These are phyloP conservation scores for Alternaria sp. DNA, from an alignment of 2,329 filamentous ascomycete species.

Conservation along the genomic window DNA sequence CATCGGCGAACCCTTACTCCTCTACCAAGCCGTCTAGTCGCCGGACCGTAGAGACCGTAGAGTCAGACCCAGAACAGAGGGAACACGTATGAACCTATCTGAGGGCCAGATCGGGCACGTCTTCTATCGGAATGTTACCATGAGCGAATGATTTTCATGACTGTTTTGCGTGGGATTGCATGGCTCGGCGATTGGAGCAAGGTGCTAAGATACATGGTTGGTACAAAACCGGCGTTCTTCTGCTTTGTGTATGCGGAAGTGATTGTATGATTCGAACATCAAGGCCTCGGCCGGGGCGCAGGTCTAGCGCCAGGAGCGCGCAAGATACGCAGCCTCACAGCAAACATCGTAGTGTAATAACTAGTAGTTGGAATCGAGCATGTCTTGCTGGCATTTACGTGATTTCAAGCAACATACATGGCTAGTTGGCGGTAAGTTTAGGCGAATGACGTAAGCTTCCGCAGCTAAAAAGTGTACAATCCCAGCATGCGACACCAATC, in stretches of 20 bases:
- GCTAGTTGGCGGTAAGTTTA: slow-evolving; percentile 25
- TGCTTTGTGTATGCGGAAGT: slow-evolving; percentile 29
- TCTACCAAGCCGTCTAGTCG: slow-evolving; percentile 69
- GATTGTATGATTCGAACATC: slow-evolving; percentile 19
- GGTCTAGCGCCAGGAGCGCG: slow-evolving; percentile 25
- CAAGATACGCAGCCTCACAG: slow-evolving; percentile 26
- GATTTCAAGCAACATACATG: slow-evolving; percentile 5
- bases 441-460: slow-evolving; percentile 31
- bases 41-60: slow-evolving; percentile 21
- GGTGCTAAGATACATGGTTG: slow-evolving; percentile 32
- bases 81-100: slow-evolving; percentile 17
- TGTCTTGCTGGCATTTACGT: slow-evolving; percentile 1
- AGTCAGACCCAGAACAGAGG: slow-evolving; percentile 27
- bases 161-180: slow-evolving; percentile 46
- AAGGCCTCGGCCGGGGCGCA: slow-evolving; percentile 15
- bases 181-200: slow-evolving; percentile 52
- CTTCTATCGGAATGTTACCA: slow-evolving; percentile 42
- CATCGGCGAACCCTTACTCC: slow-evolving; percentile 90
- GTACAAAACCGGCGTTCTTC: slow-evolving; percentile 44
- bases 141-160: slow-evolving; percentile 51
- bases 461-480: slow-evolving; percentile 38
- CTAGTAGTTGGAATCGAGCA: slow-evolving; percentile 24
- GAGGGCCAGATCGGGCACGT: slow-evolving; percentile 27
- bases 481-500: slow-evolving; percentile 6
- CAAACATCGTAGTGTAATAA: slow-evolving; percentile 46